Base-by-base conservation (phyloP, 129 eudicot genomes). In the Arctium minus region DNA sequence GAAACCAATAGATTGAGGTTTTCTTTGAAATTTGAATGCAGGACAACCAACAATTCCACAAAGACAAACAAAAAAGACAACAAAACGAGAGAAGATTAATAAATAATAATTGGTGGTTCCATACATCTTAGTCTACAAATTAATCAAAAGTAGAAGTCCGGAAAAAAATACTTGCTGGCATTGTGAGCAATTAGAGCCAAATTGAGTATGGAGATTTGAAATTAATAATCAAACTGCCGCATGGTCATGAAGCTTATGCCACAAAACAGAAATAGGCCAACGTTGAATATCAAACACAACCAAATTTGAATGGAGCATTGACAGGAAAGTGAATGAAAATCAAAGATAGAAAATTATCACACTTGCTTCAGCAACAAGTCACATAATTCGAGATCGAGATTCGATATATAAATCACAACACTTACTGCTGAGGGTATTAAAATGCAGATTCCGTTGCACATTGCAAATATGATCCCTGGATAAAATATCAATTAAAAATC, bases 381-480 rank as follows among this genome's bases (percentile, higher is more conserved):
- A 64, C 32, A 64, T 64, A 22, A 64, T 64, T n/a, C 1, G 5
- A 8, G 32, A 4, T n/a, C 33, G 35, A 65, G 50, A 70, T 73
- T 78, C 69, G 27, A 11, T 60, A 38, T 67, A 70, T 53, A 15
- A 33, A 79, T 69, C n/a, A 29, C 74, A 84, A 60, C 37, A 91
- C 99, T 90, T 90, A 96, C 99, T 93, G 89, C 75, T 88, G 46
- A 91, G 86, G 35, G 88, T 75, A 75, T 72, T 90, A 70, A 93
- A 96, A 46, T 96, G 92, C 40, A 91, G 74, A 86, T 75, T 90
- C 90, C 97, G 85, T 74, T 87, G 99, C 86, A 86, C 91, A 70
- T 65, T 91, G 85, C 93, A 89, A 73, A 96, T 87, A 37, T 90
- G 88, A 74, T 96, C 99, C 99, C 99, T 96, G 85, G 85, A 90